These are phyloP conservation scores for Camellia granthamiana DNA, from an alignment of 148 eudicot species.

Conservation along the genomic window DNA sequence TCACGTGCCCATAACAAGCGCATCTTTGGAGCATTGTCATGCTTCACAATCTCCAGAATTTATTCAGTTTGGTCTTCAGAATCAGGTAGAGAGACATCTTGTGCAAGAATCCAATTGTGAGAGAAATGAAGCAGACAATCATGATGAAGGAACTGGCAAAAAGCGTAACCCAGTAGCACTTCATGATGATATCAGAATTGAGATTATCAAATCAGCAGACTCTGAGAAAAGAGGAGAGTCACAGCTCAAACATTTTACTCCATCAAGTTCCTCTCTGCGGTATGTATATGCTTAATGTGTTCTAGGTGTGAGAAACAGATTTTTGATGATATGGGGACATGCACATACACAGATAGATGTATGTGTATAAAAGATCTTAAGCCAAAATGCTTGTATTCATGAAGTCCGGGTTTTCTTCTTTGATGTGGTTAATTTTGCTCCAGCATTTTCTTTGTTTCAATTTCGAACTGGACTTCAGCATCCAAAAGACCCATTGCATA, in stretches of 20 bases:
- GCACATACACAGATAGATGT: background rate
- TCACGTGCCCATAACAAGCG: conserved; percentile 18
- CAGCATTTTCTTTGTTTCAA: background rate
- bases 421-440: background rate
- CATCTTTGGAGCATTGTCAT: conserved; percentile 24
- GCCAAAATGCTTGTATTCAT: background rate
- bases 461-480: background rate
- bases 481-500: background rate
- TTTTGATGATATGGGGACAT: conserved; percentile 8
- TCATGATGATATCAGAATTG: conserved; percentile 16
- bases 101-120: conserved; percentile 27
- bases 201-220: conserved; percentile 16
- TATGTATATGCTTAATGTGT: conserved; percentile 17
- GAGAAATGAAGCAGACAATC: conserved; percentile 21
- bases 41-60: conserved; percentile 34
- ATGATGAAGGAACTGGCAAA: conserved; percentile 16
- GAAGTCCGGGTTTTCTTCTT: background rate
- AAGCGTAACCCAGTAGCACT: conserved; percentile 15
- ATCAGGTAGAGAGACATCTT: conserved; percentile 24
- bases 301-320: background rate
- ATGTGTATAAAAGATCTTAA: background rate
- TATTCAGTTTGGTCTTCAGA: conserved; percentile 22
- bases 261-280: conserved; percentile 13
- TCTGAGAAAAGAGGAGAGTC: conserved; percentile 13
- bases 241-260: conserved; percentile 14